Evolutionary conservation across 2,329 filamentous ascomycete genomes (phyloP), one percentile per base, ranked within the genome.

Genomic region (Paracorniculantispora psalliotae): DNA sequence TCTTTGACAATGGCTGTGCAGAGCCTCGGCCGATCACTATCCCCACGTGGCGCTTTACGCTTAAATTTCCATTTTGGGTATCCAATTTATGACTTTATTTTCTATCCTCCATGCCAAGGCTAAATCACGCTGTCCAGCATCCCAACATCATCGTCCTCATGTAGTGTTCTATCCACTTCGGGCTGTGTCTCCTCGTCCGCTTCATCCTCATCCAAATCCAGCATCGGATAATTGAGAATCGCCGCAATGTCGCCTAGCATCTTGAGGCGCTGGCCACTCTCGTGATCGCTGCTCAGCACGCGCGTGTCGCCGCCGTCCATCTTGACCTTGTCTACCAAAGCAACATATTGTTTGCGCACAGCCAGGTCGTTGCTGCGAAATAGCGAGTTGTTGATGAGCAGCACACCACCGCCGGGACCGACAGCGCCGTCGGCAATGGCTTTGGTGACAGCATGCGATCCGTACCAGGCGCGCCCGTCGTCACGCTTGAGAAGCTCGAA

Each of bases 241-340:
- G 92, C 92, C 17, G 93, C 94, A 62, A 99, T 88, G 19, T 92
- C 90, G 1, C 94, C 92, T 61, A 97, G 72, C 13, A 87, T 89
- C 64, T 92, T 90, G 15, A 99, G 75, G 61, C 92, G 80, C 75
- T 89, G 88, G 1, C 94, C 94, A 71, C 92, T 97, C 77, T 97
- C 93, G 72, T 97, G 93, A 68, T 96, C 89, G 67, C 90, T 92
- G 72, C 93, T 97, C 28, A 97, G 75, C n/a, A 97, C 84, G 57
- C 90, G 81, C 1, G 91, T 90, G 64, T 97, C 92, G 1, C 93
- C 94, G 5, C 93, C 94, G 63, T 91, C 87, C 3, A 86, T 86
- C 64, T 87, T 85, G n/a, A 97, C 93, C 62, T 87, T 87, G 71
- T 97, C 93, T 3, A 97, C 92, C 48, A 97, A 79, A 9, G 77